A percentile compares a stretch with the other conserved stretches of the same genome.
Conservation (phyloP, 2,329 filamentous ascomycete species). For the Pseudogymnoascus sp. region DNA sequence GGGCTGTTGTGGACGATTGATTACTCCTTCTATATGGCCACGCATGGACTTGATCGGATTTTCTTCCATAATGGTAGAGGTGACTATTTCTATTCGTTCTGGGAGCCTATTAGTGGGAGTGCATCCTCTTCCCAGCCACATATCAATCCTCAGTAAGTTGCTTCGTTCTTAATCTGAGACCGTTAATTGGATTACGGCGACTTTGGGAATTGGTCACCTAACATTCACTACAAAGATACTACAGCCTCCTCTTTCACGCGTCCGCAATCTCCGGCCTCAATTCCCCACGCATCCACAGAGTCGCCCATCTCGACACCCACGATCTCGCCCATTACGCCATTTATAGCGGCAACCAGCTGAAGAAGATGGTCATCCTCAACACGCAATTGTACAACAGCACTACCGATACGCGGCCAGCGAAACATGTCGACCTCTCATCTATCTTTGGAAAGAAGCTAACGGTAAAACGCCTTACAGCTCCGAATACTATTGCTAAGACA, state of each 20-base stretch:
- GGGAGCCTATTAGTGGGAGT: conserved; percentile 16
- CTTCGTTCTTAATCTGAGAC: neutral
- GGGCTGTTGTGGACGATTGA: conserved; percentile 23
- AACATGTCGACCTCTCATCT: neutral
- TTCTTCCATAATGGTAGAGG: conserved; percentile 17
- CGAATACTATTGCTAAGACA: neutral
- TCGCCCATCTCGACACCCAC: neutral
- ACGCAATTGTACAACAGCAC: neutral
- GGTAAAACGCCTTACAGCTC: neutral
- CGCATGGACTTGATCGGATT: conserved; percentile 19
- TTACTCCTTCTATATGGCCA: conserved; percentile 19
- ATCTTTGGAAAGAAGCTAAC: neutral
- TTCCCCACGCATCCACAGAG: neutral
- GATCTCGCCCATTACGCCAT: neutral
- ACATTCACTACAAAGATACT: neutral
- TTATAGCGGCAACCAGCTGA: neutral
- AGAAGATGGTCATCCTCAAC: neutral
- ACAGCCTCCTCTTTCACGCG: neutral
- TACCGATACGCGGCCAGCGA: neutral
- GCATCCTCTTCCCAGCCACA: neutral
- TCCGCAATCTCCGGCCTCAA: neutral
- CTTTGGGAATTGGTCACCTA: neutral
- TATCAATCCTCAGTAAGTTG: neutral
- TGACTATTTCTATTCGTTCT: conserved; percentile 8
- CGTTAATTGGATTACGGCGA: too few relatives aligned